A percentile compares a stretch with the other conserved stretches of the same genome.
Conservation (phyloP, 1,139 yeast genomes). For the Pichia terricola region DNA sequence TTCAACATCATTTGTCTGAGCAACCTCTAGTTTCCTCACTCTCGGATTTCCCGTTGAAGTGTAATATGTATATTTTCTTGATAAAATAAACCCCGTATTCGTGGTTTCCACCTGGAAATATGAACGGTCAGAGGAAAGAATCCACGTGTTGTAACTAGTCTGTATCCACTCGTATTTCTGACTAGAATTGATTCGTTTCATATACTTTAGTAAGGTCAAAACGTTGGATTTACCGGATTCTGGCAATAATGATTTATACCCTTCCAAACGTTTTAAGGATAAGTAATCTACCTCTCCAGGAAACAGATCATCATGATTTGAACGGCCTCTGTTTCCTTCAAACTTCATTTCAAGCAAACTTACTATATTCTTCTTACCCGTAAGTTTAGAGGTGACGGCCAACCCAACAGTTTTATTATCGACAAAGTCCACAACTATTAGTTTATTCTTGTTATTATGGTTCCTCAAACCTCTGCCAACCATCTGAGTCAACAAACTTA, state of each 20-base stretch:
- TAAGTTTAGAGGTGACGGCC: constrained; percentile 51
- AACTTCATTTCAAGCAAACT: background rate
- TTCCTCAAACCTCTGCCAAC: constrained; percentile 80
- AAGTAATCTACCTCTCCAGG: constrained; percentile 20
- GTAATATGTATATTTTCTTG: background rate
- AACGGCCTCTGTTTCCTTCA: too few relatives aligned
- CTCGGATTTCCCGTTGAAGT: background rate
- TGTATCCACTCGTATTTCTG: constrained; percentile 4
- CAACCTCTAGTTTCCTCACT: background rate
- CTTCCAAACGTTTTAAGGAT: constrained; percentile 20
- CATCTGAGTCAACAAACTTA: constrained; percentile 72
- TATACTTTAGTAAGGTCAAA: constrained; percentile 1
- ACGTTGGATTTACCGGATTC: constrained; percentile 8
- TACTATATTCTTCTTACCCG: constrained; percentile 30
- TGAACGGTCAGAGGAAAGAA: constrained; percentile 3
- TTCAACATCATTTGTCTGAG: background rate
- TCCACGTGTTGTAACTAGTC: constrained; percentile 9
- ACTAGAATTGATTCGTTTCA: constrained; percentile 1
- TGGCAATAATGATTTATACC: constrained; percentile 21
- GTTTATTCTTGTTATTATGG: constrained; percentile 49
- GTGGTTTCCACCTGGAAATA: constrained; percentile 5
- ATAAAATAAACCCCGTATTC: background rate
- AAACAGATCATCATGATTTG: constrained; percentile 5
- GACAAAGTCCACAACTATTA: constrained; percentile 74
- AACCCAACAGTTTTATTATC: constrained; percentile 51